phyloP scores from a whole-genome alignment of 139 green algal genomes.

The Tetraselmis chui region DNA sequence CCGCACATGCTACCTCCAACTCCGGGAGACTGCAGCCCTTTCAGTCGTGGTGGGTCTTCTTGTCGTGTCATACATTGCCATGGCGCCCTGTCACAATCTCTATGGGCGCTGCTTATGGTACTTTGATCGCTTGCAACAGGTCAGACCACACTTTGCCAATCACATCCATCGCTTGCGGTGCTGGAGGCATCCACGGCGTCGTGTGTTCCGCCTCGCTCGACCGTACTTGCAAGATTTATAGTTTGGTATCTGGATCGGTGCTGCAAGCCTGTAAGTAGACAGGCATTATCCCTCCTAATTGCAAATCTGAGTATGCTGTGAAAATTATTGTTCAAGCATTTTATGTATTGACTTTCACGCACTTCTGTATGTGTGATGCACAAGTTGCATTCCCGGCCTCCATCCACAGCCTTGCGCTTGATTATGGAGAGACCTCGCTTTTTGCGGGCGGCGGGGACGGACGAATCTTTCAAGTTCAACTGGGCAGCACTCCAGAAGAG shows the following conservation, averaged over 20 bases:
- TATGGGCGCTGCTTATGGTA: too few species aligned
- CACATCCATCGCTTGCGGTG: slow-evolving; percentile 48
- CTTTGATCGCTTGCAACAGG: slow-evolving; percentile 25
- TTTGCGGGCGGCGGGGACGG: slow-evolving; percentile 71
- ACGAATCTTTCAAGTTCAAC: slow-evolving; percentile 59
- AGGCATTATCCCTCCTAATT: too few species aligned
- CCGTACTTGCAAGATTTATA: slow-evolving; percentile 61
- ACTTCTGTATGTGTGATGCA: slow-evolving; percentile 46
- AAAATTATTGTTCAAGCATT: neutral
- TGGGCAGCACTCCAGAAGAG: slow-evolving; percentile 20
- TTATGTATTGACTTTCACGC: neutral
- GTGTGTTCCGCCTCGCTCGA: slow-evolving; percentile 65
- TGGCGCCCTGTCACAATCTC: too few species aligned
- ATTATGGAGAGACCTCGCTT: slow-evolving; percentile 64
- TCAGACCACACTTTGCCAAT: slow-evolving; percentile 80
- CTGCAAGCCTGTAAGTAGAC: neutral
- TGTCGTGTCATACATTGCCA: too few species aligned
- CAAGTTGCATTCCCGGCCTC: slow-evolving; percentile 49
- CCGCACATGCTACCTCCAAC: neutral
- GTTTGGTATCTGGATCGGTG: slow-evolving; percentile 25
- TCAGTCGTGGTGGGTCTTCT: slow-evolving; percentile 7
- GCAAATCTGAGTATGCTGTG: slow-evolving; percentile 25
- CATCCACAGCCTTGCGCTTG: slow-evolving; percentile 44
- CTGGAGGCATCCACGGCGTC: slow-evolving; percentile 40
- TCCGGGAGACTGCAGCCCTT: neutral